A percentile compares a stretch with the other conserved stretches of the same genome.
phyloP scores from a whole-genome alignment of 805 yeast species.

The Blastobotrys peoriensis region DNA sequence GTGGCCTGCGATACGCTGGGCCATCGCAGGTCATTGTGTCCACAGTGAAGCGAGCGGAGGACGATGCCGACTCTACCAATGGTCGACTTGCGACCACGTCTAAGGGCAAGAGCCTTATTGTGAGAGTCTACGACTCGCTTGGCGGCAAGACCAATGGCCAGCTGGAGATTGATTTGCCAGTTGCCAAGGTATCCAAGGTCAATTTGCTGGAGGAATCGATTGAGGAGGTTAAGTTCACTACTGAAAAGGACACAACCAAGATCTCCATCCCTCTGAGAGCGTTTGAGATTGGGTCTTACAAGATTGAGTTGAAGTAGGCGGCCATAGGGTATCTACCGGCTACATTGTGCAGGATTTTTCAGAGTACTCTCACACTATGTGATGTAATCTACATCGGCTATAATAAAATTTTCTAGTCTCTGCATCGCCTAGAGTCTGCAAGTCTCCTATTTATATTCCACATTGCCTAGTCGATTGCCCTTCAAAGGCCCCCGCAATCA shows the following conservation, averaged over 20 bases:
- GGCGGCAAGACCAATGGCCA: constrained; percentile 68
- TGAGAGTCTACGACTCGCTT: constrained; percentile 78
- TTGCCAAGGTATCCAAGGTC: constrained; percentile 46
- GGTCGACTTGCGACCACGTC: constrained; percentile 31
- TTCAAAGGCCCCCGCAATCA: no score
- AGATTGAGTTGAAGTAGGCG: constrained; percentile 34
- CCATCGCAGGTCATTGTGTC: constrained; percentile 60
- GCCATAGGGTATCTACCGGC: no score
- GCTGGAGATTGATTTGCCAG: constrained; percentile 44
- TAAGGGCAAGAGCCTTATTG: constrained; percentile 46
- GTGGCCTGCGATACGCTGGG: constrained; percentile 36
- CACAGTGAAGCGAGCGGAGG: constrained; percentile 80
- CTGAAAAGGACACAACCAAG: constrained; percentile 14
- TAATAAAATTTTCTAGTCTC: no score
- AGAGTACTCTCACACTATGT: no score
- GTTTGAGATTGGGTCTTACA: constrained; percentile 68
- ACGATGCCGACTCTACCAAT: constrained; percentile 46
- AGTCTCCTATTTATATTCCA: no score
- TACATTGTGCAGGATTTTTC: no score
- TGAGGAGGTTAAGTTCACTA: constrained; percentile 13
- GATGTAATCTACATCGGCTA: no score
- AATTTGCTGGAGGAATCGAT: constrained; percentile 21
- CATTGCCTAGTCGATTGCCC: no score
- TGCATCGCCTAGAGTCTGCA: no score
- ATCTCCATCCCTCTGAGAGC: constrained; percentile 51